Percentiles rank a stretch among this genome's conserved stretches.
Conservation (phyloP, 805 yeast genomes). For the Ogataea saltuana region DNA sequence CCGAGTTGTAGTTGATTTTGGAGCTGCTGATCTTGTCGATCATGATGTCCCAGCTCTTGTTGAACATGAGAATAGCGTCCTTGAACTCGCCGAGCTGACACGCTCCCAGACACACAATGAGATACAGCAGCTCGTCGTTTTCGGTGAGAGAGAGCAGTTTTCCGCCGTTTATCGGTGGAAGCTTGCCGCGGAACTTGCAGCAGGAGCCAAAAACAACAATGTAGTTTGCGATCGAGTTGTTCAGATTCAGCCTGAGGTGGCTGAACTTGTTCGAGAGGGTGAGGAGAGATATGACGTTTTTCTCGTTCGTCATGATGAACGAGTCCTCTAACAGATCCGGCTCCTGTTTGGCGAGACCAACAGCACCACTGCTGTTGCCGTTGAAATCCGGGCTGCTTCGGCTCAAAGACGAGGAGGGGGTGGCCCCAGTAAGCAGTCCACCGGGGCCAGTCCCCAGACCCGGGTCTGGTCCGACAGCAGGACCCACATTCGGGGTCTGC, state of each 20-base stretch:
- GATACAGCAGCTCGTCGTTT: constrained; percentile 43
- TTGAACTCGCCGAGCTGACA: constrained; percentile 36
- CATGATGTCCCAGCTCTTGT: constrained; percentile 45
- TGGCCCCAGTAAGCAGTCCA: too few species aligned
- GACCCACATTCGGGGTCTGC: neutral
- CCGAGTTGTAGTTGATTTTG: constrained; percentile 33
- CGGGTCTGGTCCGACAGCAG: too few species aligned
- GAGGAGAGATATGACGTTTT: constrained; percentile 35
- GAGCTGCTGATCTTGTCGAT: constrained; percentile 33
- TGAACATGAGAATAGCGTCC: constrained; percentile 41
- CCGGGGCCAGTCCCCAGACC: too few species aligned
- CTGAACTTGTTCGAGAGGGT: constrained; percentile 35
- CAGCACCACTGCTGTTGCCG: constrained; percentile 8
- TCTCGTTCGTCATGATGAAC: constrained; percentile 21
- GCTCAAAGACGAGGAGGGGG: too few species aligned
- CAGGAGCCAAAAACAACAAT: constrained; percentile 26
- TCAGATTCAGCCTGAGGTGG: constrained; percentile 24
- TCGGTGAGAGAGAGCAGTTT: constrained; percentile 29
- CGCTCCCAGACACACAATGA: constrained; percentile 49
- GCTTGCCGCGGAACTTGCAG: constrained; percentile 19
- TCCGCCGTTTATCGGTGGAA: constrained; percentile 25
- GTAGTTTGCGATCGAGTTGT: constrained; percentile 30
- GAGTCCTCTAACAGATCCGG: constrained; percentile 15
- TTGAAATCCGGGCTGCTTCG: too few species aligned
- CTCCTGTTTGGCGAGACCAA: neutral